Evolutionary conservation across 768 basidiomycete species (phyloP).

Genomic region (Vishniacozyma victoriae): DNA sequence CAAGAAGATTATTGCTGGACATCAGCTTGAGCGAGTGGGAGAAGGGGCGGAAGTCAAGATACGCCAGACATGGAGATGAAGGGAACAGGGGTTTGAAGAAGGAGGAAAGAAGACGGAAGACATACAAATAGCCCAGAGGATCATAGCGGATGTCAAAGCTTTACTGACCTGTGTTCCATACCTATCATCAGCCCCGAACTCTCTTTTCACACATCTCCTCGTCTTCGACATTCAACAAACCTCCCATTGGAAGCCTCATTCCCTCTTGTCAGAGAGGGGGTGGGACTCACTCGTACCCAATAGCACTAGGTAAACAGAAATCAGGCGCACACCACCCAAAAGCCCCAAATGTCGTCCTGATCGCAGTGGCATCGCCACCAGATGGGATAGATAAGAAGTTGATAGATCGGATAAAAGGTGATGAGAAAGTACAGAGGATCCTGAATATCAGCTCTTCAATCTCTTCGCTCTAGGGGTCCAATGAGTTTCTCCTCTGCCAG

Average conservation of each 20-base stretch:
- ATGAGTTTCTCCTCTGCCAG: background rate
- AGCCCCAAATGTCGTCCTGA: conserved; percentile 39
- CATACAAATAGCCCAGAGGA: conserved; percentile 45
- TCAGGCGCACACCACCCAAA: conserved; percentile 42
- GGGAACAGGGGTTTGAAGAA: background rate
- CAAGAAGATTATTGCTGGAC: conserved; percentile 36
- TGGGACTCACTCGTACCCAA: conserved; percentile 42
- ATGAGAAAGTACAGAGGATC: conserved; percentile 45
- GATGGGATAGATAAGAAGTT: conserved; percentile 31
- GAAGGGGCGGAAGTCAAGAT: background rate
- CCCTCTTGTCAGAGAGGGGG: no score
- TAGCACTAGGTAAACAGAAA: conserved; percentile 30
- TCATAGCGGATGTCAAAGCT: conserved; percentile 41
- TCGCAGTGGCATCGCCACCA: conserved; percentile 3
- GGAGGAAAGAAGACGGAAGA: background rate
- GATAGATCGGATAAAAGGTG: conserved; percentile 44
- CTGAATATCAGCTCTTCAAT: conserved; percentile 10
- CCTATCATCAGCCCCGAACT: conserved; percentile 7
- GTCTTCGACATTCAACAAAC: background rate
- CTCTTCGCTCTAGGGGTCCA: background rate
- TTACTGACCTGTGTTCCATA: conserved; percentile 37
- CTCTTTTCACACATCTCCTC: background rate
- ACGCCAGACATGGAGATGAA: background rate
- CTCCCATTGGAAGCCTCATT: no score
- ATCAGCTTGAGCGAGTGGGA: background rate